phyloP scores from a whole-genome alignment of 441 rosid species.

The Erysimum cheiri region DNA sequence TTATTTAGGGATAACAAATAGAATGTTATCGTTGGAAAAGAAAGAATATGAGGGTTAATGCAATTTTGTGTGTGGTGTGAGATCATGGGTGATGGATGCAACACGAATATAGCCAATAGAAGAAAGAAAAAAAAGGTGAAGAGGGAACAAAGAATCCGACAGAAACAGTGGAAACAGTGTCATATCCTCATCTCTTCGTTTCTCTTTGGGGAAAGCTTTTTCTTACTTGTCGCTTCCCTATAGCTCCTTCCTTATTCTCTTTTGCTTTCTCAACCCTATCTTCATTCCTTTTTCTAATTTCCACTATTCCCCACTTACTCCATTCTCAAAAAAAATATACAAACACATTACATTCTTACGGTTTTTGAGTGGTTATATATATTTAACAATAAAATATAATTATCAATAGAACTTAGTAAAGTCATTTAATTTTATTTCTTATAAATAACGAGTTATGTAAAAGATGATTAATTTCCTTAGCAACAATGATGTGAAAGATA shows the following conservation, averaged over 20 bases:
- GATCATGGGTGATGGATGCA: slow-evolving; percentile 27
- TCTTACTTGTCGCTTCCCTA: slow-evolving; percentile 54
- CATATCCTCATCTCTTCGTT: slow-evolving; percentile 37
- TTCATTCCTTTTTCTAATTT: slow-evolving; percentile 31
- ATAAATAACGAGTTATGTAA: background rate
- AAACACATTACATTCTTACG: background rate
- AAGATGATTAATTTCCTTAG: background rate
- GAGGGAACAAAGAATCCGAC: slow-evolving; percentile 41
- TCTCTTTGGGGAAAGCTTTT: slow-evolving; percentile 38
- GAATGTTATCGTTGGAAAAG: background rate
- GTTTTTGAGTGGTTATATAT: background rate
- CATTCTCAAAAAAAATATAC: background rate
- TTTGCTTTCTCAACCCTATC: slow-evolving; percentile 23
- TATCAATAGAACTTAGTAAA: background rate
- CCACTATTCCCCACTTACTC: slow-evolving; percentile 44
- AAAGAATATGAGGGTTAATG: slow-evolving; percentile 31
- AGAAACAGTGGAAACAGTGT: slow-evolving; percentile 34
- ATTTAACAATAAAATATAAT: too few species aligned
- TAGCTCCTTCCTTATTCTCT: slow-evolving; percentile 34
- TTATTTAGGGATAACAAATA: background rate
- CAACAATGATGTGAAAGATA: background rate
- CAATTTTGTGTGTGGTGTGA: background rate
- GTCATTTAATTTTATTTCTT: background rate
- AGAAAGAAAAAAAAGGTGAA: slow-evolving; percentile 24
- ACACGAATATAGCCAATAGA: slow-evolving; percentile 30